Conservation (phyloP, 1,284 basidiomycete species). For the Ganoderma leucocontextum region DNA sequence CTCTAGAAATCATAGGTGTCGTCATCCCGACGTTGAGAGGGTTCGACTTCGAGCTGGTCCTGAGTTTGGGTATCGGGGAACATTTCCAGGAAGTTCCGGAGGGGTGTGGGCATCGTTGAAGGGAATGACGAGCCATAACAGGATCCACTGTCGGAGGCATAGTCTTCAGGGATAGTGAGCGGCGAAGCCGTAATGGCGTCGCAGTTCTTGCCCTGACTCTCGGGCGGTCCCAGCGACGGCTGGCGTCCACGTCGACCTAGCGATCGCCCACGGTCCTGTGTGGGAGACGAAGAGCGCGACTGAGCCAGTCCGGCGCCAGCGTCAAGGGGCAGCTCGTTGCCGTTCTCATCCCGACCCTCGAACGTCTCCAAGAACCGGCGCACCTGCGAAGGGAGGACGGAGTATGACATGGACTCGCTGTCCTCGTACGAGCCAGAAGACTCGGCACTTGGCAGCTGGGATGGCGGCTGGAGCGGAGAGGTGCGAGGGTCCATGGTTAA, state of each 20-base stretch:
- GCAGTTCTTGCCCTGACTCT: not conserved
- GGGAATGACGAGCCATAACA: slow-evolving; percentile 6
- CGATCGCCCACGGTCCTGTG: not conserved
- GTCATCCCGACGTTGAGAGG: slow-evolving; percentile 2
- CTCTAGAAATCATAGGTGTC: not conserved
- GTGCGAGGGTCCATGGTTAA: slow-evolving; percentile 7
- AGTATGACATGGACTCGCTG: not conserved
- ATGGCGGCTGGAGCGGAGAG: not conserved
- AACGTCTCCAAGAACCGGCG: slow-evolving; percentile 29
- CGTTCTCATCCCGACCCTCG: slow-evolving; percentile 22
- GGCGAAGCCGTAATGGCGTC: not conserved
- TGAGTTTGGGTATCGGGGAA: slow-evolving; percentile 6
- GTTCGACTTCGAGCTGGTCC: not conserved
- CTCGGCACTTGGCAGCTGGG: not conserved
- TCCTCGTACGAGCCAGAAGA: slow-evolving; percentile 9
- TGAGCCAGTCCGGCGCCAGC: not conserved
- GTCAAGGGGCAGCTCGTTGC: slow-evolving; percentile 19
- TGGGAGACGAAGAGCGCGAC: slow-evolving; percentile 7
- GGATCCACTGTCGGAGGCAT: not conserved
- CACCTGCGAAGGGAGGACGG: slow-evolving; percentile 18
- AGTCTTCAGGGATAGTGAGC: not conserved
- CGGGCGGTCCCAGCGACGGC: not conserved
- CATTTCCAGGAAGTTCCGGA: slow-evolving; percentile 9
- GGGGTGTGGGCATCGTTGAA: not conserved
- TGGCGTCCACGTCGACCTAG: not conserved